Base-by-base conservation (phyloP, 2,329 filamentous ascomycete species). In the Penicillium decumbens region DNA sequence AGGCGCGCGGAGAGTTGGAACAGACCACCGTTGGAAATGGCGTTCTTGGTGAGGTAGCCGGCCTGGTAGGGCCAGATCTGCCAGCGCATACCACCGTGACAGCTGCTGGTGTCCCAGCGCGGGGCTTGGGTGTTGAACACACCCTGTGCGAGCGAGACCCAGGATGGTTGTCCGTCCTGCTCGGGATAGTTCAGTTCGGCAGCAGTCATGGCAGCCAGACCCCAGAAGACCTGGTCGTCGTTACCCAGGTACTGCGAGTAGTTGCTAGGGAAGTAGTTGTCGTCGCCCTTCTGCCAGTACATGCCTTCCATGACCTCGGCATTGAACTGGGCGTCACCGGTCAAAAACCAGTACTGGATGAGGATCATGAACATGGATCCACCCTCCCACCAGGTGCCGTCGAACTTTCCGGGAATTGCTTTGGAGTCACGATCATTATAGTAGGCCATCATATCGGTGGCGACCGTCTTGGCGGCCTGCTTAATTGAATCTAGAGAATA, bases 321-420 rank as follows among this genome's bases (percentile, higher is more conserved):
- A 65, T 90, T 90, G 72, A 87, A 93, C 29, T 78, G 77, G 3
- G 77, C 72, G 63, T 92, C 87, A 18, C 83, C 84, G 0, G 88
- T 92, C 65, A 89, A 88, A 65, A 84, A 87, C 87, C 88, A 95
- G 67, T 93, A 93, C 62, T 93, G 87, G 45, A 95, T 77, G 54
- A 93, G 73, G 2, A 85, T 76, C 50, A 78, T 80, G 61, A 80
- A 81, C 75, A 91, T 82, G 49, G 86, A 86, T 45, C 87, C 87
- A 9, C 77, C 85, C 70, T 87, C 85, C 88, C 83, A 90, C 65
- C 71, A 69, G 13, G 68, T 71, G 20, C 64, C 69, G 23, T 65
- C 62, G 3, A 73, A 53, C 45, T 72, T 67, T 39, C 71, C 71
- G n/a, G 71, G 71, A 1, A 71, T 66, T 38, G 66, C 59, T 20